Evolutionary conservation across 2,329 filamentous ascomycete species (phyloP).

Genomic region (Podosphaera fusca): DNA sequence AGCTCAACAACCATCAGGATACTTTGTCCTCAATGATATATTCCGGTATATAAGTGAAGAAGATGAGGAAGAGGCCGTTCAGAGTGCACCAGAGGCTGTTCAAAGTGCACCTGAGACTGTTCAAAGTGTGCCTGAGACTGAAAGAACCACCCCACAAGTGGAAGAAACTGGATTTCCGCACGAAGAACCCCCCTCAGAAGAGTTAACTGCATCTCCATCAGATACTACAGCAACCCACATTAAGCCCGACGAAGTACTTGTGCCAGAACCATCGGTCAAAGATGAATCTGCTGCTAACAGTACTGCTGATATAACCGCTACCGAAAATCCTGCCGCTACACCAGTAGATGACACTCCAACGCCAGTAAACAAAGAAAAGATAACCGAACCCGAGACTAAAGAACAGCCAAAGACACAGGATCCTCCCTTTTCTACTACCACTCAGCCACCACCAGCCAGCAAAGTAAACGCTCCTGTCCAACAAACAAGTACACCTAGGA

Average conservation of each 20-base stretch:
- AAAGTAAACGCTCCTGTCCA: slow-evolving; percentile 24
- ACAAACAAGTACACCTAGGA: slow-evolving; percentile 33
- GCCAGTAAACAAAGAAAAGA: slow-evolving; percentile 26
- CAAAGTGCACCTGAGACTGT: slow-evolving; percentile 20
- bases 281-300: slow-evolving; percentile 21
- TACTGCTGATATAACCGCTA: slow-evolving; percentile 16
- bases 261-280: slow-evolving; percentile 7
- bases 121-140: slow-evolving; percentile 18
- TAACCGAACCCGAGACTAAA: slow-evolving; percentile 31
- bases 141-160: slow-evolving; percentile 10
- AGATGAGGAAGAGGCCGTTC: slow-evolving; percentile 45
- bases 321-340: slow-evolving; percentile 14
- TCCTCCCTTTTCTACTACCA: slow-evolving; percentile 27
- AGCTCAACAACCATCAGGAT: slow-evolving; percentile 84
- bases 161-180: slow-evolving; percentile 1
- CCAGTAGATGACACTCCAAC: slow-evolving; percentile 18
- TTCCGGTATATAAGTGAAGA: slow-evolving; percentile 82
- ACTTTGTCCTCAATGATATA: slow-evolving; percentile 97
- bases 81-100: slow-evolving; percentile 18
- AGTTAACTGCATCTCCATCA: slow-evolving; percentile 15
- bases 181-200: slow-evolving; percentile 14
- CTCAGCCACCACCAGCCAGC: slow-evolving; percentile 17
- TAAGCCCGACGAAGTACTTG: slow-evolving; percentile 46
- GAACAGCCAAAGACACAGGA: slow-evolving; percentile 44
- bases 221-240: slow-evolving; percentile 39